Conservation (phyloP, 306 rosid species). For the Rosa lucieae region DNA sequence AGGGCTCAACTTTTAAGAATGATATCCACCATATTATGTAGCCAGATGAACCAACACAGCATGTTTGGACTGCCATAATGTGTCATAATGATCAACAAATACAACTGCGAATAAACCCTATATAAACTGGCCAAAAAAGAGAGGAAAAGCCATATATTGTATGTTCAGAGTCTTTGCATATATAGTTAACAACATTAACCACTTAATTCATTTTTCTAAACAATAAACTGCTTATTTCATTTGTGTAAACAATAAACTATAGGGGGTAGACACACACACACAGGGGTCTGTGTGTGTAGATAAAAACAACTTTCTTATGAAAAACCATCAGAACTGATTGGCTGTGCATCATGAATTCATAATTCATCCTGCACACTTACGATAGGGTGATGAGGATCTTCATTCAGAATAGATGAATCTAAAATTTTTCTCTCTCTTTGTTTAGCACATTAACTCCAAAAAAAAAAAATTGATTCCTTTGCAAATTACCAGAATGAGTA, state of each 20-base stretch:
- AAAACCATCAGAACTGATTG: background rate
- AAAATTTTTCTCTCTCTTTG: background rate
- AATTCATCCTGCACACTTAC: background rate
- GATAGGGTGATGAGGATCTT: background rate
- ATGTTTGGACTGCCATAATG: background rate
- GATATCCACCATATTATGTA: background rate
- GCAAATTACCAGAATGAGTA: background rate
- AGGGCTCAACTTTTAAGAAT: background rate
- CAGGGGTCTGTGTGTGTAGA: too few relatives aligned
- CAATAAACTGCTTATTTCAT: background rate
- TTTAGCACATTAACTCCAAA: background rate
- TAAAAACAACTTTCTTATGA: background rate
- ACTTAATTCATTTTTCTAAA: background rate
- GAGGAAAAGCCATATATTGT: background rate
- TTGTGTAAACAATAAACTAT: background rate
- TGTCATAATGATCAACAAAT: background rate
- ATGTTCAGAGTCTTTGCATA: background rate
- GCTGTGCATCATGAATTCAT: background rate
- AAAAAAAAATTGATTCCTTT: background rate
- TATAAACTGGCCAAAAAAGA: background rate
- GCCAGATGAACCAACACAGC: slow-evolving; percentile 7
- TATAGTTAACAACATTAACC: background rate
- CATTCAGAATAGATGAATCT: background rate
- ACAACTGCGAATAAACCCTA: background rate
- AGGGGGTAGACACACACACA: too few relatives aligned